These are phyloP conservation scores for Martensiomyces pterosporus DNA, from an alignment of 192 early-diverging fungal species.

Conservation along the genomic window DNA sequence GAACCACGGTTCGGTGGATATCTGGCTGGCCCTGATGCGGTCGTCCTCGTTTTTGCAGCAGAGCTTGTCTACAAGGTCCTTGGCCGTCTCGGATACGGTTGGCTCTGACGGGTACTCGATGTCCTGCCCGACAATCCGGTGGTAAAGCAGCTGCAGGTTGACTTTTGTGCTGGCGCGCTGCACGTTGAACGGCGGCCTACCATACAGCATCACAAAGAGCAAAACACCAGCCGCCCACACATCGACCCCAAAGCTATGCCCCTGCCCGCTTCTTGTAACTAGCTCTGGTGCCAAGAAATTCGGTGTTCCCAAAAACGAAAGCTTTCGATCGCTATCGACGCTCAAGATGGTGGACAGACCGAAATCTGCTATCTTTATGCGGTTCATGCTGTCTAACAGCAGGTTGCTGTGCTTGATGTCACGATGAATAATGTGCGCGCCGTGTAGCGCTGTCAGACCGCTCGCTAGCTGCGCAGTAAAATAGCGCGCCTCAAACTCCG, in stretches of 20 bases:
- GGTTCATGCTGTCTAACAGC: slow-evolving; percentile 75
- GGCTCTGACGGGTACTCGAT: slow-evolving; percentile 66
- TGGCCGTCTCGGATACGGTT: slow-evolving; percentile 57
- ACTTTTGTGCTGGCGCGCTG: slow-evolving; percentile 10
- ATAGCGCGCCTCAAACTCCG: slow-evolving; percentile 86
- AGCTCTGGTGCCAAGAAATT: slow-evolving; percentile 98
- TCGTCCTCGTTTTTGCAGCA: slow-evolving; percentile 62
- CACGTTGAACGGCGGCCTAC: slow-evolving; percentile 76
- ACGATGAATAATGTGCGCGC: slow-evolving; percentile 77
- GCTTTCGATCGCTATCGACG: slow-evolving; percentile 81
- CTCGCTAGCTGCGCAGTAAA: slow-evolving; percentile 79
- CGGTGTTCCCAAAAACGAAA: slow-evolving; percentile 95
- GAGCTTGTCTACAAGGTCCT: slow-evolving; percentile 63
- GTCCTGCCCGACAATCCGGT: slow-evolving; percentile 27
- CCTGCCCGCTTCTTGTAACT: slow-evolving; percentile 67
- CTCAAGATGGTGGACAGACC: slow-evolving; percentile 83
- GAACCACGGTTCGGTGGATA: slow-evolving; percentile 35
- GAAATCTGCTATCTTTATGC: slow-evolving; percentile 94
- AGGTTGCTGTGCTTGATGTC: slow-evolving; percentile 96
- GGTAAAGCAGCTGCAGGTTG: slow-evolving; percentile 39
- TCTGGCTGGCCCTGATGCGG: slow-evolving; percentile 30
- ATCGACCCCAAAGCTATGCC: slow-evolving; percentile 92
- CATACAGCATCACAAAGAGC: slow-evolving; percentile 87
- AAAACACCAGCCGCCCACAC: slow-evolving; percentile 92
- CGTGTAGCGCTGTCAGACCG: slow-evolving; percentile 80